Evolutionary conservation across 192 early-diverging fungal genomes (phyloP).

Genomic region (Gigaspora rosea): DNA sequence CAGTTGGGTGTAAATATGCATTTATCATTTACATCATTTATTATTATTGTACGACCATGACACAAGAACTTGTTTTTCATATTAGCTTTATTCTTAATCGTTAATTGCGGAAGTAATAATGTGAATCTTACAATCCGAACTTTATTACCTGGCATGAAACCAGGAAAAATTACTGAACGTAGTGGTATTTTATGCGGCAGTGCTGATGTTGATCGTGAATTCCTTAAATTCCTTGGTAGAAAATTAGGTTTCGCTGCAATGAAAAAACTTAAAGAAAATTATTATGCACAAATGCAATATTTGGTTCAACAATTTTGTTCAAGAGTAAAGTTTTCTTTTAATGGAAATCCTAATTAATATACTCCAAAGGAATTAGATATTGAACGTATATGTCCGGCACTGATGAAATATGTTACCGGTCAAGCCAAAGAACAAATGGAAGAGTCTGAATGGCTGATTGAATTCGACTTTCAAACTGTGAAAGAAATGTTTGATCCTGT

Average conservation of each 20-base stretch:
- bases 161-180: constrained; percentile 36
- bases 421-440: constrained; percentile 45
- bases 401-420: constrained; percentile 35
- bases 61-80: not conserved
- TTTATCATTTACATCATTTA: not conserved
- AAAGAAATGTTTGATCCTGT: constrained; percentile 49
- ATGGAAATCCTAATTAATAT: constrained; percentile 21
- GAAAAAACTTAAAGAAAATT: constrained; percentile 39
- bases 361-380: constrained; percentile 21
- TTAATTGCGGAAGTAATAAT: constrained; percentile 47
- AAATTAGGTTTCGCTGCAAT: constrained; percentile 45
- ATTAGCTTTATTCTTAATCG: constrained; percentile 43
- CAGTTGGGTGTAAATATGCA: constrained; percentile 14
- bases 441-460: constrained; percentile 50
- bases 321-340: constrained; percentile 24
- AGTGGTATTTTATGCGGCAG: constrained; percentile 47
- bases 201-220: constrained; percentile 49
- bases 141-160: constrained; percentile 35
- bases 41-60: not conserved
- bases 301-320: constrained; percentile 27
- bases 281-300: constrained; percentile 31
- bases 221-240: constrained; percentile 49
- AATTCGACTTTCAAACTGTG: constrained; percentile 49
- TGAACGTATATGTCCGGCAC: constrained; percentile 30
- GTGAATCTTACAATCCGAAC: constrained; percentile 46